These are phyloP conservation scores for Malassezia sympodialis DNA, from an alignment of 1,284 basidiomycete genomes.

Conservation along the genomic window DNA sequence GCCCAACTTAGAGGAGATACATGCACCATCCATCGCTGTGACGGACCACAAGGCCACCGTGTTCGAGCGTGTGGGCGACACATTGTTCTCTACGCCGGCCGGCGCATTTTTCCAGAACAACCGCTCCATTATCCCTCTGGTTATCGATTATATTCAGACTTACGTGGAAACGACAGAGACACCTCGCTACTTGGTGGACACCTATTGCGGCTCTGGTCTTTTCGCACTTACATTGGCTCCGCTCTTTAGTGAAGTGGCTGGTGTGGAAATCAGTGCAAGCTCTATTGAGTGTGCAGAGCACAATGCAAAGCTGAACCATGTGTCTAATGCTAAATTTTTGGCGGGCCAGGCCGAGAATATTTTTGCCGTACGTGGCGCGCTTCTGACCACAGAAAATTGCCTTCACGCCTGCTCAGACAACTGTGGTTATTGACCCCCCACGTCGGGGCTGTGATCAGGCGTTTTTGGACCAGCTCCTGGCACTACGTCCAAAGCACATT, in stretches of 20 bases:
- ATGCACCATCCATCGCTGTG: constrained; percentile 49
- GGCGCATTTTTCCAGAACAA: constrained; percentile 92
- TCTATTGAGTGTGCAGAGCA: constrained; percentile 68
- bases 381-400: constrained; percentile 44
- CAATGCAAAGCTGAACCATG: constrained; percentile 67
- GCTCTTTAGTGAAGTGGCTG: constrained; percentile 67
- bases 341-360: constrained; percentile 55
- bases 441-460: constrained; percentile 23
- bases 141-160: constrained; percentile 66
- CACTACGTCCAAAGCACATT: constrained; percentile 34
- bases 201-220: constrained; percentile 61
- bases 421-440: constrained; percentile 46
- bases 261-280: constrained; percentile 67
- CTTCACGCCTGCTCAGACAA: constrained; percentile 63
- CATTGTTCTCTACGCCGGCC: constrained; percentile 75
- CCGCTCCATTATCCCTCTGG: constrained; percentile 73
- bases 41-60: constrained; percentile 72
- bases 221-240: constrained; percentile 80
- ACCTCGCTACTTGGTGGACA: constrained; percentile 37
- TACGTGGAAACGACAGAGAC: constrained; percentile 11
- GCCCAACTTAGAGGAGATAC: constrained; percentile 26
- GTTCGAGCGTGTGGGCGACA: constrained; percentile 71
- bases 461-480: constrained; percentile 43
- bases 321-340: constrained; percentile 51
- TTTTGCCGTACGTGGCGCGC: constrained; percentile 41